phyloP scores from a whole-genome alignment of 768 basidiomycete species.

The Russula griseocarnosa region DNA sequence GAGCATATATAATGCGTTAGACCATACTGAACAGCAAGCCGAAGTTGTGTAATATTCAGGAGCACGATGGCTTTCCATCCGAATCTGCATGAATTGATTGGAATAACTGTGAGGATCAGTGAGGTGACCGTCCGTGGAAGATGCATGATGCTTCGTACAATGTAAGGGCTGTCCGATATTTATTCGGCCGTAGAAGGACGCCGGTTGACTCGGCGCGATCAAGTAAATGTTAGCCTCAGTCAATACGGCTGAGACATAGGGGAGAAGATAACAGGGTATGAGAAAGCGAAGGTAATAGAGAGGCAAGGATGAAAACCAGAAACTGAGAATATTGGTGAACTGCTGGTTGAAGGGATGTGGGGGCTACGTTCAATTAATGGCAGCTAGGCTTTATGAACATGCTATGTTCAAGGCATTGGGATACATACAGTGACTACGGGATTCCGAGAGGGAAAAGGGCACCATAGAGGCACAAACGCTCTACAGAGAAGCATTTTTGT shows the following conservation, averaged over 20 bases:
- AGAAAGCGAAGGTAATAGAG: neutral
- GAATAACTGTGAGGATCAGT: too few relatives aligned
- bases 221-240: neutral
- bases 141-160: neutral
- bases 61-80: slow-evolving; percentile 12
- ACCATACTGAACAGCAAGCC: slow-evolving; percentile 2
- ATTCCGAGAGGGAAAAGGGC: too few relatives aligned
- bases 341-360: too few relatives aligned
- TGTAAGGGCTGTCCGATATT: neutral
- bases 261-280: neutral
- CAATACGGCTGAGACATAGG: neutral
- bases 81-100: neutral
- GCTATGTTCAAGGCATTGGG: too few relatives aligned
- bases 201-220: neutral
- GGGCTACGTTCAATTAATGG: too few relatives aligned
- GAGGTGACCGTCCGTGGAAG: too few relatives aligned
- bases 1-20: neutral
- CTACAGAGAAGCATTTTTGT: too few relatives aligned
- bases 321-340: neutral
- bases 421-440: too few relatives aligned
- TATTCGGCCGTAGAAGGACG: neutral
- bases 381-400: too few relatives aligned
- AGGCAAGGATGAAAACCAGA: slow-evolving; percentile 1
- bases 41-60: neutral
- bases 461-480: too few relatives aligned